phyloP scores from a whole-genome alignment of 1,284 basidiomycete genomes.

The Cutaneotrichosporon dermatis region DNA sequence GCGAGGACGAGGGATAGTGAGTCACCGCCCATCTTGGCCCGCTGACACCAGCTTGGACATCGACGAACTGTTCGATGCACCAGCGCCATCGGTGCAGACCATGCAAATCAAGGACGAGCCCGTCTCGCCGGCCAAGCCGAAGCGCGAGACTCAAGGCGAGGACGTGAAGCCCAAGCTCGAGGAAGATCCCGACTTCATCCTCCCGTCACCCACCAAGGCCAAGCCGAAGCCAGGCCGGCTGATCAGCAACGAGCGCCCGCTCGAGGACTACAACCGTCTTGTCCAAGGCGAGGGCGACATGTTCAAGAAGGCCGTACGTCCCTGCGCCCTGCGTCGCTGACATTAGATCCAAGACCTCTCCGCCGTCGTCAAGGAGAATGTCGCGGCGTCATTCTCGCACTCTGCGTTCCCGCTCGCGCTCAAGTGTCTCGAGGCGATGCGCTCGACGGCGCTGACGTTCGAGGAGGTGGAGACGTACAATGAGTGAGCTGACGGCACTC shows the following conservation, averaged over 20 bases:
- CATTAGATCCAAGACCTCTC: constrained; percentile 59
- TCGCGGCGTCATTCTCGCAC: constrained; percentile 63
- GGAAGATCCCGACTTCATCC: constrained; percentile 45
- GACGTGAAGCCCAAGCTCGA: constrained; percentile 56
- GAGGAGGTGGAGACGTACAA: constrained; percentile 49
- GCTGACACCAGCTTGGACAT: constrained; percentile 40
- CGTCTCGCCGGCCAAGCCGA: constrained; percentile 51
- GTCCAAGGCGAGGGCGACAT: constrained; percentile 63
- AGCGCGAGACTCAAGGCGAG: constrained; percentile 21
- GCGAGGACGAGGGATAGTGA: constrained; percentile 43
- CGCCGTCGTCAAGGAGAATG: constrained; percentile 64
- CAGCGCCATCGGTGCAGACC: neutral
- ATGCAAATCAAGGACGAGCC: constrained; percentile 12
- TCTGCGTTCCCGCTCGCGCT: constrained; percentile 64
- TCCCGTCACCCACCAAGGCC: constrained; percentile 13
- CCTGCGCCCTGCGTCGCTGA: neutral
- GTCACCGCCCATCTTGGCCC: constrained; percentile 3
- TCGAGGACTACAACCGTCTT: constrained; percentile 69
- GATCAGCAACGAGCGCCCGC: constrained; percentile 66
- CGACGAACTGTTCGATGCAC: constrained; percentile 40
- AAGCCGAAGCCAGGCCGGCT: constrained; percentile 37
- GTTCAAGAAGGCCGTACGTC: constrained; percentile 68
- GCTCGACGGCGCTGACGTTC: constrained; percentile 58
- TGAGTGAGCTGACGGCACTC: constrained; percentile 22
- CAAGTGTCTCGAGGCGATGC: constrained; percentile 64